Evolutionary conservation across 192 early-diverging fungal genomes (phyloP), one percentile per base, ranked within the genome.

Genomic region (Dimargaris cristalligena): DNA sequence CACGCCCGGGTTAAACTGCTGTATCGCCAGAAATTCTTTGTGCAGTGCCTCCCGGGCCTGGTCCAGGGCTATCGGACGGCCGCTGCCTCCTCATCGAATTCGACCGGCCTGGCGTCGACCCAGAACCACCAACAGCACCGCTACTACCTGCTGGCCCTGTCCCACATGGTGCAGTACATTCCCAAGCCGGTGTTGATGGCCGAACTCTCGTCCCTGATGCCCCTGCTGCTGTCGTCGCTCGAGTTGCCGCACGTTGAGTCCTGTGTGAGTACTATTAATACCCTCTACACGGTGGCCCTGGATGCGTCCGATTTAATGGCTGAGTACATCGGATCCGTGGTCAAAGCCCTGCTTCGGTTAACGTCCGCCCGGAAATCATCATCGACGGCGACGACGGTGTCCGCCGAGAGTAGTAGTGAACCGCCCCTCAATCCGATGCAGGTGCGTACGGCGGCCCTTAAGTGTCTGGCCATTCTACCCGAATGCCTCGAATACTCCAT

Each of bases 11-110:
- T 73, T 13, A 74, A 82, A 74, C 63, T 86, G 16, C 66, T 98
- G 25, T 85, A 85, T 63, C 88, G 89, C 67, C 92, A 95, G 65
- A 71, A 84, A 26, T 86, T 94, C 60, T 94, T 90, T 63, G 78
- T 82, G 34, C 78, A 78, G 35, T 85, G 82, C 52, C 65, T 94
- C 14, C 88, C 84, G 20, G 73, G 73, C 34, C 67, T 90, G 23
- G 78, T 85, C 0, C 23, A 68, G 1, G 70, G 78, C 0, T 88
- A 85, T 41, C 46, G 61, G 1, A 14, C 8, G 14, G 13, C 6
- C 4, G 13, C 9, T 22, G 4, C 47, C 6, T 48, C 47, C 4
- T 48, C 23, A 14, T 6, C 13, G 9, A 56, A 4, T 32, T 9
- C 54, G 28, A 20, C 30, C 20, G n/a, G 20, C 23, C n/a, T 9